These are phyloP conservation scores for Claviceps capensis DNA, from an alignment of 2,329 filamentous ascomycete genomes.

Conservation along the genomic window DNA sequence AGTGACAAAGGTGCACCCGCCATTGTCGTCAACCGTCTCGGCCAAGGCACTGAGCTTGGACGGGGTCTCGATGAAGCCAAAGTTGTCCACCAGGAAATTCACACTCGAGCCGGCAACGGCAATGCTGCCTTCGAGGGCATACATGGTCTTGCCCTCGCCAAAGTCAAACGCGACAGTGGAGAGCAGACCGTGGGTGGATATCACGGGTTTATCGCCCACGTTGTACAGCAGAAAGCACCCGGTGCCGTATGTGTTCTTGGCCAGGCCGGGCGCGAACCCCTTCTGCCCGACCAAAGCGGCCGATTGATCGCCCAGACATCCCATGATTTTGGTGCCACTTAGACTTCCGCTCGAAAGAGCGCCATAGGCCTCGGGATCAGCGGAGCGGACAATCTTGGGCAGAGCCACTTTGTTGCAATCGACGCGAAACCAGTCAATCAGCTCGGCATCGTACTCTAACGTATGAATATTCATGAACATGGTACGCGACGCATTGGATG, in stretches of 20 bases:
- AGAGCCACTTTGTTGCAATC: conserved; percentile 56
- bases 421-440: conserved; percentile 63
- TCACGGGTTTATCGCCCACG: conserved; percentile 64
- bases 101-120: conserved; percentile 65
- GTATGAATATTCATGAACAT: conserved; percentile 80
- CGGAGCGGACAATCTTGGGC: conserved; percentile 65
- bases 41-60: conserved; percentile 31
- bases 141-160: conserved; percentile 50
- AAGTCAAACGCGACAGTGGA: conserved; percentile 70
- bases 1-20: conserved; percentile 64
- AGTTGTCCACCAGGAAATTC: conserved; percentile 50
- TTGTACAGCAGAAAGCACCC: conserved; percentile 79
- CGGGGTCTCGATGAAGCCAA: conserved; percentile 38
- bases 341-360: conserved; percentile 45
- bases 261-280: conserved; percentile 59
- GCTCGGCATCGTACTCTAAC: conserved; percentile 57
- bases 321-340: conserved; percentile 56
- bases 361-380: conserved; percentile 57
- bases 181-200: conserved; percentile 63
- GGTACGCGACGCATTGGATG: conserved; percentile 70
- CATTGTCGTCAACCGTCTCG: conserved; percentile 48
- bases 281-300: conserved; percentile 69
- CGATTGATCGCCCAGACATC: conserved; percentile 71
- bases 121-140: conserved; percentile 65
- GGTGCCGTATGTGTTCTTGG: conserved; percentile 79